These are phyloP conservation scores for Diospyros kaki DNA, from an alignment of 148 eudicot species.

Conservation along the genomic window DNA sequence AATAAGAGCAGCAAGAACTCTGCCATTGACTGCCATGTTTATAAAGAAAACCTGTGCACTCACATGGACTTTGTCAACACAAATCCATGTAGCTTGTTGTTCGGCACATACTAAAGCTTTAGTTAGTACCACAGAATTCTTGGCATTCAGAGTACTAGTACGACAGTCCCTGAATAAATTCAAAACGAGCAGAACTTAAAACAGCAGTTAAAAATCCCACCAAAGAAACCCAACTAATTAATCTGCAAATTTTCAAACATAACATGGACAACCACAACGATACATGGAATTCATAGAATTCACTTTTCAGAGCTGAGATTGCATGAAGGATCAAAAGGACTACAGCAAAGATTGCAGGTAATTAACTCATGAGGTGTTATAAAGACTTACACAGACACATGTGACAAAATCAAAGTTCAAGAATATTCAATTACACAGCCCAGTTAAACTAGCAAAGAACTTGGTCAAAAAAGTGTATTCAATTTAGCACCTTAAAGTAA, in stretches of 20 bases:
- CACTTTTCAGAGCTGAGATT: not conserved
- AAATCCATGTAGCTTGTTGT: not conserved
- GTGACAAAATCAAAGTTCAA: too few species aligned
- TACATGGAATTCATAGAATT: not conserved
- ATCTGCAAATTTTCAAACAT: not conserved
- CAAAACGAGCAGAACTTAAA: not conserved
- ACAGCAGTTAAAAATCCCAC: not conserved
- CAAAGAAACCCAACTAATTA: not conserved
- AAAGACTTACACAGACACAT: not conserved
- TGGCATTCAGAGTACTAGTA: not conserved
- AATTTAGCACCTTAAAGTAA: too few species aligned
- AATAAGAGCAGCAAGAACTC: slow-evolving; percentile 7
- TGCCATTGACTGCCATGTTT: slow-evolving; percentile 1
- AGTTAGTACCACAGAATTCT: not conserved
- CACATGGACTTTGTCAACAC: not conserved
- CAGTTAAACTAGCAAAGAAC: not conserved
- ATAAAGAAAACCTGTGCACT: slow-evolving; percentile 5
- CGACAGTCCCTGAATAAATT: not conserved
- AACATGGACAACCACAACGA: not conserved
- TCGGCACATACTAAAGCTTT: not conserved
- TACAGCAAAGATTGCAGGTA: not conserved
- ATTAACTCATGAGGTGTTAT: not conserved
- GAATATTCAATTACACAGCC: not conserved
- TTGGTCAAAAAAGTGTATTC: too few species aligned
- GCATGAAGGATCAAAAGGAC: not conserved